Base-by-base conservation (phyloP, 805 yeast genomes). In the Sugiyamaella mastotermitis region DNA sequence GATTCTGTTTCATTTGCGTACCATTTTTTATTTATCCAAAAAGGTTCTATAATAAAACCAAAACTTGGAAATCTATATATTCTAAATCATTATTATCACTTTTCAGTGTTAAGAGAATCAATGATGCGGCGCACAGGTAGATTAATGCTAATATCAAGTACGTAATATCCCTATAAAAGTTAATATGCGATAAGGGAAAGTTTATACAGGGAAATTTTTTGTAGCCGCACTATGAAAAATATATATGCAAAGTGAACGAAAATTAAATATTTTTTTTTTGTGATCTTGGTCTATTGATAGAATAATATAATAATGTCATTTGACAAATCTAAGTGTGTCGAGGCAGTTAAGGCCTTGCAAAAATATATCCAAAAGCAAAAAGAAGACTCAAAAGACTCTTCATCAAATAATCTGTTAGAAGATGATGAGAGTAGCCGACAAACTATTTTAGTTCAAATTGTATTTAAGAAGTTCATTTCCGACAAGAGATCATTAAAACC, bases 391-490 rank as follows among this genome's bases (percentile, higher is more conserved):
- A 58, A 56, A 13, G 61, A 55, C 29, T 60, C 58, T 15, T 56
- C 57, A 30, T 65, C 70, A 46, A 54, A 64, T 19, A 38, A 47
- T 40, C 64, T 74, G 45, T 78, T 80, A 46, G 85, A 77, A 31
- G 78, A 72, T 17, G 78, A 69, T 8, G 72, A 68, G 31, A 72
- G 71, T 33, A 58, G 65, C 26, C 47, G 50, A 30, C 61, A 61
- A 31, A 62, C 66, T 27, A 57, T 85, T 35, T 78, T 68, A 52
- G 17, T 27, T 27, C 30, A 27, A 27, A 14, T 87, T 40, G 78
- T 77, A 43, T 65, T 83, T 28, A 80, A 78, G 53, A 76, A 78
- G 52, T 80, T 72, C 47, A 75, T 77, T 57, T 63, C 81, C 5
- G 66, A 74, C 28, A 76, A 80, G 58, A 68, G 72, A 33, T 63